phyloP scores from a whole-genome alignment of 2,329 filamentous ascomycete species.

The Conoideocrella luteorostrata region DNA sequence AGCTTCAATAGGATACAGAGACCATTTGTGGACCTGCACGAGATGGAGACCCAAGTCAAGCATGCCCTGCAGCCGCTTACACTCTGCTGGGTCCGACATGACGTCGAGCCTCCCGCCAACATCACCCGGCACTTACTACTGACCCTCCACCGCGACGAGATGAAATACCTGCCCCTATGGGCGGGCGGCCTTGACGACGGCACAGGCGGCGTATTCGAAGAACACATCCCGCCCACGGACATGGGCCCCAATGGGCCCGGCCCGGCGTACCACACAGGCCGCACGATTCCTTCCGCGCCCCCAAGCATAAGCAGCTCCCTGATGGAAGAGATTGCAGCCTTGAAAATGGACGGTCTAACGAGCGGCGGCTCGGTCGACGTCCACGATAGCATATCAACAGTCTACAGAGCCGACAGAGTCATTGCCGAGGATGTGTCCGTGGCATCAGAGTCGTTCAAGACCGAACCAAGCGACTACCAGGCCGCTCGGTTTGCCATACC shows the following conservation, averaged over 20 bases:
- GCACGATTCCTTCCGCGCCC: slow-evolving; percentile 27
- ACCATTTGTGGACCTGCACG: slow-evolving; percentile 16
- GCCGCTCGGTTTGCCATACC: slow-evolving; percentile 29
- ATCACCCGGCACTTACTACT: slow-evolving; percentile 42
- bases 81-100: slow-evolving; percentile 19
- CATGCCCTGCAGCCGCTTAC: slow-evolving; percentile 15
- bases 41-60: slow-evolving; percentile 17
- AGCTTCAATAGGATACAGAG: not conserved
- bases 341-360: slow-evolving; percentile 27
- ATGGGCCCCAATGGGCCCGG: slow-evolving; percentile 41
- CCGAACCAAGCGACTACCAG: slow-evolving; percentile 24
- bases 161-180: slow-evolving; percentile 59
- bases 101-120: slow-evolving; percentile 27
- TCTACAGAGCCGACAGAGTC: slow-evolving; percentile 24
- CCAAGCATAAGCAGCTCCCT: slow-evolving; percentile 30
- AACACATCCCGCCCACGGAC: slow-evolving; percentile 32
- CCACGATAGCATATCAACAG: slow-evolving; percentile 34
- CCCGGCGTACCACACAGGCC: slow-evolving; percentile 39
- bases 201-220: slow-evolving; percentile 43
- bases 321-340: slow-evolving; percentile 25
- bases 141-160: slow-evolving; percentile 48
- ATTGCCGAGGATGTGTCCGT: slow-evolving; percentile 28
- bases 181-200: slow-evolving; percentile 50
- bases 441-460: slow-evolving; percentile 29
- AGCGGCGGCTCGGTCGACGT: slow-evolving; percentile 31